Percentiles rank a stretch among this genome's conserved stretches.
Conservation (phyloP, 805 yeast species). For the Saturnispora kantuleensis region DNA sequence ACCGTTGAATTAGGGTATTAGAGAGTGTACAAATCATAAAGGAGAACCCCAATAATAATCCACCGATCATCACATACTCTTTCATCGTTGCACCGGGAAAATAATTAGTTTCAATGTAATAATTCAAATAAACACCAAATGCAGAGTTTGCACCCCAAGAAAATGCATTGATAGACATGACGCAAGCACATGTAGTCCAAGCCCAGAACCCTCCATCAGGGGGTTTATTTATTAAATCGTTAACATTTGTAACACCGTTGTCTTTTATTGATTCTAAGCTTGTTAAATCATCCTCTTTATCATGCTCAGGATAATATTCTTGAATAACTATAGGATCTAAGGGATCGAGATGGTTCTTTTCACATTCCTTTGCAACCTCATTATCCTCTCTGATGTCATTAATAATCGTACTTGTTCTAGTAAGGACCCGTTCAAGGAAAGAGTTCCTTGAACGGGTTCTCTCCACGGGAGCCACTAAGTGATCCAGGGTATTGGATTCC, state of each 20-base stretch:
- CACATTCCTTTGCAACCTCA: conserved; percentile 15
- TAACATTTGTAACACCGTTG: conserved; percentile 26
- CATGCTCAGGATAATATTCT: background rate
- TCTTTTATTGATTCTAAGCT: conserved; percentile 11
- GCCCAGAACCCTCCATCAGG: conserved; percentile 40
- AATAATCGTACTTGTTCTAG: conserved; percentile 20
- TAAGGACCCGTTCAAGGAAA: conserved; percentile 6
- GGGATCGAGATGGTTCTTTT: background rate
- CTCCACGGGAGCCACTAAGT: background rate
- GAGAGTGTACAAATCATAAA: conserved; percentile 53
- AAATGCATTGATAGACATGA: conserved; percentile 25
- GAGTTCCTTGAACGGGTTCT: background rate
- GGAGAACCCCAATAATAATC: conserved; percentile 43
- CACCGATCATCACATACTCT: conserved; percentile 49
- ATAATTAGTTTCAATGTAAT: conserved; percentile 31
- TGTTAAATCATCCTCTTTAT: background rate
- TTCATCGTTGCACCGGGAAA: conserved; percentile 42
- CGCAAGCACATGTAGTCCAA: conserved; percentile 37
- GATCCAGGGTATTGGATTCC: background rate
- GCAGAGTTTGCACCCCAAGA: conserved; percentile 49
- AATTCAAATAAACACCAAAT: conserved; percentile 45
- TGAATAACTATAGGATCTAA: background rate
- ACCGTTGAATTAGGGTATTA: conserved; percentile 34
- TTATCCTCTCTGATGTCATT: conserved; percentile 26
- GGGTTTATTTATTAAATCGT: conserved; percentile 24